Conservation (phyloP, 129 eudicot genomes). For the Flaveria trinervia region DNA sequence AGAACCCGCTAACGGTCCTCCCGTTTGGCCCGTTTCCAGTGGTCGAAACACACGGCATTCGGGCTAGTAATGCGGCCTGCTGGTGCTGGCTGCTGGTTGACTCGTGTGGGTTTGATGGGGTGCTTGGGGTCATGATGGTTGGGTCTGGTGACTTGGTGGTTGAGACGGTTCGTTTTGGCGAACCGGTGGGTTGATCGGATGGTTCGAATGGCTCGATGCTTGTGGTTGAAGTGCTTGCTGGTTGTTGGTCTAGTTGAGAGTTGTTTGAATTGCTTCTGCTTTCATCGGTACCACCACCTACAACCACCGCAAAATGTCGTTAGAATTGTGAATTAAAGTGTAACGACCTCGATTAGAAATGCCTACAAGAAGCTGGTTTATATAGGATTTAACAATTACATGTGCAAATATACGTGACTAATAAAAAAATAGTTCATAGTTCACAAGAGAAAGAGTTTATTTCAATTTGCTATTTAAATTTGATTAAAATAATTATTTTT, state of each 20-base stretch:
- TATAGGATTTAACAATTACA: too few relatives aligned
- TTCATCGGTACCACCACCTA: constrained; percentile 45
- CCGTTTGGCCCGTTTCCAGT: constrained; percentile 87
- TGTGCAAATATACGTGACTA: too few relatives aligned
- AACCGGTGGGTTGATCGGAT: constrained; percentile 17
- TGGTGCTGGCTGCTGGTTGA: background rate
- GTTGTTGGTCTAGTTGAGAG: constrained; percentile 34
- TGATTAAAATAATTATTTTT: too few relatives aligned
- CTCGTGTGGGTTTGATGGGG: too few relatives aligned
- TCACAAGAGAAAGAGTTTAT: too few relatives aligned
- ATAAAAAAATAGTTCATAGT: too few relatives aligned
- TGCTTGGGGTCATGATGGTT: background rate
- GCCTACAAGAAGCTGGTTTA: too few relatives aligned
- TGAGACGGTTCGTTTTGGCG: too few relatives aligned
- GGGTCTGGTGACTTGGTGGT: constrained; percentile 1
- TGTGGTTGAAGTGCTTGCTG: constrained; percentile 22
- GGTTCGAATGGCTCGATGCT: constrained; percentile 16
- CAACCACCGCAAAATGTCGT: constrained; percentile 17
- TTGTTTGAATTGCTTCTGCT: constrained; percentile 55
- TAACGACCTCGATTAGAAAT: too few relatives aligned
- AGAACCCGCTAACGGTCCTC: constrained; percentile 62
- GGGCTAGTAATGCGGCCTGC: constrained; percentile 23
- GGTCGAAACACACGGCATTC: constrained; percentile 74
- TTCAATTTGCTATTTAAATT: too few relatives aligned
- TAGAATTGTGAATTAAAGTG: too few relatives aligned